Conservation (phyloP, 805 yeast genomes). For the Candida cerambycidarum region DNA sequence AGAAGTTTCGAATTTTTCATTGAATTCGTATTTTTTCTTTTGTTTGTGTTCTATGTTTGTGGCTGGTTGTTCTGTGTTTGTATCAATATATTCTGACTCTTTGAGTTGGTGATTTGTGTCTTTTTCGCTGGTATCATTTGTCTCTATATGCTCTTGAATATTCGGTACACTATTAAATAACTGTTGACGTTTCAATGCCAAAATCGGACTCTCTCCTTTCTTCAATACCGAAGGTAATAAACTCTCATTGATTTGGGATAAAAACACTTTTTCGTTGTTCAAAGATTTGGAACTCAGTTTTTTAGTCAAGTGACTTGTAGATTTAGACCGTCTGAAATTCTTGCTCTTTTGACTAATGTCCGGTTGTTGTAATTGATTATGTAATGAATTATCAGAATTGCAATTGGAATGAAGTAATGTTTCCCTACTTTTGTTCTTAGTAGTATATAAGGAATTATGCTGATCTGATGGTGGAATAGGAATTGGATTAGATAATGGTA, state of each 20-base stretch:
- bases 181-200: constrained; percentile 24
- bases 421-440: constrained; percentile 12
- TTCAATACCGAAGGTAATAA: constrained; percentile 35
- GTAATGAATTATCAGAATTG: constrained; percentile 12
- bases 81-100: background rate
- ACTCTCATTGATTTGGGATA: constrained; percentile 29
- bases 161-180: too few species aligned
- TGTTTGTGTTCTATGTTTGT: background rate
- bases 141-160: background rate
- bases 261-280: constrained; percentile 27
- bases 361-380: background rate
- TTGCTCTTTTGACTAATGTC: background rate
- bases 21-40: constrained; percentile 7
- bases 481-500: too few species aligned
- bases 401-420: constrained; percentile 14
- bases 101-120: background rate
- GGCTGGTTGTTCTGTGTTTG: background rate
- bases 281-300: constrained; percentile 22
- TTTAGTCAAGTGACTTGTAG: constrained; percentile 21
- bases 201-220: constrained; percentile 32
- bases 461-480: too few species aligned
- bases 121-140: too few species aligned
- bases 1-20: background rate
- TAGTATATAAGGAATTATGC: too few species aligned
- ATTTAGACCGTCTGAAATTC: constrained; percentile 25